Evolutionary conservation across 164 flowering plant genomes (phyloP).

Genomic region (Vitis labrusca): DNA sequence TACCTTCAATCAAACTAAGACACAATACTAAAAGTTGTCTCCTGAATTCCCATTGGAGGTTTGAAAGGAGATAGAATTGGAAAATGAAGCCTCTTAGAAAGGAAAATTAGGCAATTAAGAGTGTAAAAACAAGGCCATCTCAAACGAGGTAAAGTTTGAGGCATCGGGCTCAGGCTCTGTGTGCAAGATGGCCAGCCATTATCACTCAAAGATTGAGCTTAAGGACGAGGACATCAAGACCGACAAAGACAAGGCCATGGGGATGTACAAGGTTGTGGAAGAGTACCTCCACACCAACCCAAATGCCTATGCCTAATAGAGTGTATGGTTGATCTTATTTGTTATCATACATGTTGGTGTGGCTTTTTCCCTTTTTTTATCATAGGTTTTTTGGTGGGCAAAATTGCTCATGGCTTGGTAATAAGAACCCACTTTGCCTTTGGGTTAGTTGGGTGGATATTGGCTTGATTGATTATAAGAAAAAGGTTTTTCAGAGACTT

Average conservation of each 20-base stretch:
- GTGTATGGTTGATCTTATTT: background rate
- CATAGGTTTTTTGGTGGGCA: background rate
- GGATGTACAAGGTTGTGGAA: slow-evolving; percentile 1
- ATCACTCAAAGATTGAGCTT: slow-evolving; percentile 3
- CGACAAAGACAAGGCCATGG: background rate
- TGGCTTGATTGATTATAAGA: background rate
- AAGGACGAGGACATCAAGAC: slow-evolving; percentile 14
- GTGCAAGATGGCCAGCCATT: slow-evolving; percentile 11
- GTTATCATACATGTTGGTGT: no score
- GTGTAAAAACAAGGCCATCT: background rate
- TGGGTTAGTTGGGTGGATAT: background rate
- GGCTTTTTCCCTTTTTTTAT: no score
- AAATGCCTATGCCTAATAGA: background rate
- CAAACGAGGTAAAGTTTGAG: slow-evolving; percentile 13
- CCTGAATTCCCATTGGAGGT: no score
- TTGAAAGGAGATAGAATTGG: no score
- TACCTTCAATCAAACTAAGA: no score
- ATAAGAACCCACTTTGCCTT: background rate
- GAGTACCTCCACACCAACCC: slow-evolving; percentile 3
- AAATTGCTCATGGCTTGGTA: background rate
- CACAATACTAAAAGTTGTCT: no score
- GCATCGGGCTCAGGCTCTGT: slow-evolving; percentile 6
- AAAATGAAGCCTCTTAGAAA: no score
- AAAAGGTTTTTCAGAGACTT: no score
- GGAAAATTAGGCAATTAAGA: no score